Evolutionary conservation across 1,139 yeast species (phyloP), one percentile per base, ranked within the genome.

Genomic region (Diutina neorugosa): DNA sequence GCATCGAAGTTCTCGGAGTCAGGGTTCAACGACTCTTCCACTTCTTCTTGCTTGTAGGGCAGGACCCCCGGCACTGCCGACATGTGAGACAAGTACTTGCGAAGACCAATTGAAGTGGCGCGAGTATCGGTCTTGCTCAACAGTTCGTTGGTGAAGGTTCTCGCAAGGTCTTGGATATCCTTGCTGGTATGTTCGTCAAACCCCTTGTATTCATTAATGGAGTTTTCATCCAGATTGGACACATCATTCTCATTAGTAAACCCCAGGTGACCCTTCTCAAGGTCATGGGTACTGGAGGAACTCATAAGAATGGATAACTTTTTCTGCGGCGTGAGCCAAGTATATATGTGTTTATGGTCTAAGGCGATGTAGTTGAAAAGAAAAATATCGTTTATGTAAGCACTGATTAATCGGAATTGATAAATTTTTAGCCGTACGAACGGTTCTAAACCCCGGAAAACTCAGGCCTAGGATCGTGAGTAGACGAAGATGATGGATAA

Each of bases 141-240:
- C 49, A 54, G 40, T 31, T 58, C 55, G 52, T 61, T 60, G 37
- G 78, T 70, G 68, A 67, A 77, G 71, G 55, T 81, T 75, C 67
- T 72, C 59, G 94, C 95, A 73, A 86, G 48, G 72, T 82, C 70
- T 71, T 80, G 57, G 80, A 83, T 65, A 51, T 68, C 57, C 21
- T 27, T 25, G 50, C 37, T 18, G 23, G 50, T 18, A 4, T 60
- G 55, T 31, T 66, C 69, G 54, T 66, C 68, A 56, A 71, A 74
- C 0, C 81, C 81, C 5, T 66, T 63, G 58, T 75, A 76, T 41
- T 58, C 51, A 59, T 60, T 42, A 40, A 59, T 27, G n/a, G 40
- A 27, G 50, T 46, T 46, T 4, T 46, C 50, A 27, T 46, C 50
- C 50, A 46, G 50, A 8, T 25, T n/a, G 6, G 21, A 9, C 16